Conservation (phyloP, 805 yeast species). For the Kodamaea laetipori region DNA sequence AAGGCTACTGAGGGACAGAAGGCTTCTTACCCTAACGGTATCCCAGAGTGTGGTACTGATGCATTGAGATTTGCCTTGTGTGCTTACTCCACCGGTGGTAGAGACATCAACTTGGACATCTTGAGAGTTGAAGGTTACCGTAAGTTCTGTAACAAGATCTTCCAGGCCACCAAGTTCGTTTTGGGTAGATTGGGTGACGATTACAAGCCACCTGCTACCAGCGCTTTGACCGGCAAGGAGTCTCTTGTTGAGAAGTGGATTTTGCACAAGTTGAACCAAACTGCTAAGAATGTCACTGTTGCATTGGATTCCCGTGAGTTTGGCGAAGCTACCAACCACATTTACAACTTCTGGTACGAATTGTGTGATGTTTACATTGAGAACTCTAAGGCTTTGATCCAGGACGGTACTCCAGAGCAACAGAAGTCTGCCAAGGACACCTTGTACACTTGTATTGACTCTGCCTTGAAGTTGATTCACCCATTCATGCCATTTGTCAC, state of each 20-base stretch:
- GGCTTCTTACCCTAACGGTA: slow-evolving; percentile 91
- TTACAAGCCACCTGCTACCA: slow-evolving; percentile 74
- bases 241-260: slow-evolving; percentile 97
- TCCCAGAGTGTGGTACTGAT: slow-evolving; percentile 99
- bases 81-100: slow-evolving; percentile 98
- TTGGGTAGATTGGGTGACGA: slow-evolving; percentile 89
- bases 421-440: slow-evolving; percentile 91
- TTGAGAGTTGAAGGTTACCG: slow-evolving; percentile 98
- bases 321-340: slow-evolving; percentile 79
- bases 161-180: slow-evolving; percentile 97
- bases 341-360: slow-evolving; percentile 95
- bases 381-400: slow-evolving; percentile 89
- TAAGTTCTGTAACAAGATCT: slow-evolving; percentile 98
- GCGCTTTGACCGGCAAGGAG: slow-evolving; percentile 71
- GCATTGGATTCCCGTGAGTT: slow-evolving; percentile 84
- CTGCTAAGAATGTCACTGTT: slow-evolving; percentile 64
- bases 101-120: slow-evolving; percentile 95
- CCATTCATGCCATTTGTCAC: slow-evolving; percentile 98
- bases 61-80: slow-evolving; percentile 97
- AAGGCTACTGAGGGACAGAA: slow-evolving; percentile 88
- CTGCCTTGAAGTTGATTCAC: slow-evolving; percentile 87
- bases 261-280: slow-evolving; percentile 75
- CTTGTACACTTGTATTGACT: slow-evolving; percentile 87
- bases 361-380: slow-evolving; percentile 98
- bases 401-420: slow-evolving; percentile 87